Conservation (phyloP, 139 green algal genomes). For the Haematococcus sp. region DNA sequence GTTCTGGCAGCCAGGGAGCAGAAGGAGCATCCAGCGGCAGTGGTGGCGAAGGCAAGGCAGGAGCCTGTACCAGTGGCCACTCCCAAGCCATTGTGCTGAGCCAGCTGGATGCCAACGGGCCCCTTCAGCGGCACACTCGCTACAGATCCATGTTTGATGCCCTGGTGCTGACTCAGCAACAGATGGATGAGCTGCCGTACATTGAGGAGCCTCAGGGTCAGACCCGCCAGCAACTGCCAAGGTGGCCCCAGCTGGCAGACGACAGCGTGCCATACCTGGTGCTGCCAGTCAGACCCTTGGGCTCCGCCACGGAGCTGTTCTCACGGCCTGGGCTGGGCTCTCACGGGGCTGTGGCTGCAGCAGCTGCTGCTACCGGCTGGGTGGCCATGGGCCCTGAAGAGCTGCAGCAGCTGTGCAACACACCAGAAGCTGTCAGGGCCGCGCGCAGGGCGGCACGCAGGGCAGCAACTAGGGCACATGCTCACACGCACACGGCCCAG, state of each 20-base stretch:
- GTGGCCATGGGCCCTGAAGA: not conserved
- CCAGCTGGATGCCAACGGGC: not conserved
- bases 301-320: not conserved
- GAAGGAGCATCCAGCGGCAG: not conserved
- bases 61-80: not conserved
- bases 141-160: not conserved
- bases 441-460: not conserved
- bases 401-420: conserved; percentile 7
- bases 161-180: not conserved
- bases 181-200: not conserved
- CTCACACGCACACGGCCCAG: too few species aligned
- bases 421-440: not conserved
- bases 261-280: conserved; percentile 6
- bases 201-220: conserved; percentile 5
- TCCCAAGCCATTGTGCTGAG: not conserved
- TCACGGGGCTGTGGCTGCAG: not conserved
- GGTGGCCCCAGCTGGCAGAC: not conserved
- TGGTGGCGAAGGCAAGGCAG: not conserved
- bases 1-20: too few species aligned
- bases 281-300: not conserved
- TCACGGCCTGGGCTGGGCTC: not conserved
- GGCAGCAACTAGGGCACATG: too few species aligned
- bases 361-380: not conserved
- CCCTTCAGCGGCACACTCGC: not conserved
- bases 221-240: not conserved